Percentiles rank a stretch among this genome's conserved stretches.
Conservation (phyloP, 208 protist genomes). For the Blechomonas ayalai region DNA sequence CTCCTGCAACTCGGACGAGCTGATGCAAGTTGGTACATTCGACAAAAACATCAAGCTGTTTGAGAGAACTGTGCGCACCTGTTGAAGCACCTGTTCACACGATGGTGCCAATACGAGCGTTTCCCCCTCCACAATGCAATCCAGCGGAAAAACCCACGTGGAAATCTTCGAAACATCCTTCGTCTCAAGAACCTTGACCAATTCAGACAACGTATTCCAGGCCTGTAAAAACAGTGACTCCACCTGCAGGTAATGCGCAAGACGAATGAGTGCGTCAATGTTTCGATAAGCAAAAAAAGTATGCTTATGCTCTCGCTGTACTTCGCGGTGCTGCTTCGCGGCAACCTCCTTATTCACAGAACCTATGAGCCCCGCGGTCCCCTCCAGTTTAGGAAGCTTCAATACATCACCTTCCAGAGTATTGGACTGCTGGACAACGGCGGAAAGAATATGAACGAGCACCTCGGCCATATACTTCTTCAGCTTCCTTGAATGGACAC, state of each 20-base stretch:
- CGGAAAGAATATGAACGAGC: slow-evolving; percentile 19
- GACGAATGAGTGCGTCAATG: slow-evolving; percentile 61
- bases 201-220: slow-evolving; percentile 41
- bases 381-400: slow-evolving; percentile 25
- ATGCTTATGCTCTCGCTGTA: slow-evolving; percentile 63
- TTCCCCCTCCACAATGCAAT: slow-evolving; percentile 43
- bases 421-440: slow-evolving; percentile 35
- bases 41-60: slow-evolving; percentile 22
- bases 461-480: slow-evolving; percentile 57
- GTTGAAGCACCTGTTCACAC: slow-evolving; percentile 24
- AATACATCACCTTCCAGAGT: slow-evolving; percentile 47
- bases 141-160: slow-evolving; percentile 65
- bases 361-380: slow-evolving; percentile 26
- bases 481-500: slow-evolving; percentile 19
- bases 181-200: slow-evolving; percentile 32
- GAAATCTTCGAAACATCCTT: slow-evolving; percentile 22
- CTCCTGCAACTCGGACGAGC: slow-evolving; percentile 8
- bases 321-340: slow-evolving; percentile 41
- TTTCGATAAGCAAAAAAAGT: slow-evolving; percentile 78
- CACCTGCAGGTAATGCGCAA: slow-evolving; percentile 71
- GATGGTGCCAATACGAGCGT: slow-evolving; percentile 32
- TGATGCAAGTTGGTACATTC: slow-evolving; percentile 15
- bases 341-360: slow-evolving; percentile 84
- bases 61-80: slow-evolving; percentile 24
- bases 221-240: slow-evolving; percentile 66